Base-by-base conservation (phyloP, 257 asterid species). In the Vinca minor region DNA sequence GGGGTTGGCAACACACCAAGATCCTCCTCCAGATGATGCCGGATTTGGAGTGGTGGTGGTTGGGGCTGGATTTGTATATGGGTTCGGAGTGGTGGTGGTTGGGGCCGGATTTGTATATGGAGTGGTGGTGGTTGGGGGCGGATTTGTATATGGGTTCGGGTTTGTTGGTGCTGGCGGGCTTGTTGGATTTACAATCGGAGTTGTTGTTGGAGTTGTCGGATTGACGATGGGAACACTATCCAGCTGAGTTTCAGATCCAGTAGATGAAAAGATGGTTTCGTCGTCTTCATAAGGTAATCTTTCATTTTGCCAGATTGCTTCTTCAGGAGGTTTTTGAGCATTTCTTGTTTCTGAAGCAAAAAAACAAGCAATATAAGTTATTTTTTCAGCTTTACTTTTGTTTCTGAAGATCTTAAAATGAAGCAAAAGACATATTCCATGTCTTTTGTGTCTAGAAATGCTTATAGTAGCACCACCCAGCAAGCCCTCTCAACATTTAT, bases 1-100 rank as follows among this genome's bases (percentile, higher is more conserved):
- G 36, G 95, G 66, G 58, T 46, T 85, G 77, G 96, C 96, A 45
- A 89, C 69, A 78, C 98, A 92, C 98, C 98, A 92, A 17, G 83
- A 5, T 15, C 96, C 95, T 18, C 89, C 83, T 18, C 89, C 83
- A 13, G 85, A 68, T 69, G 86, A 41, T 65, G 78, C 62, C 0
- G 86, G 79, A 31, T 59, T 28, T 0, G 86, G 79, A 31, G 62
- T 28, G 9, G 48, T 78, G 21, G 79, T 50, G 66, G 69, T 44
- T 1, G 87, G 88, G 6, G 61, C n/a, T 7, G 78, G 77, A 45
- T 52, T 73, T 0, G 71, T 44, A 48, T 35, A 21, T 0, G 77
- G 69, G 0, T 54, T 67, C 0, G 73, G 79, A 31, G 62, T 28
- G 9, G 48, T 78, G 21, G 79, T 50, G 66, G 69, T 44, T 1